Evolutionary conservation across 1,284 basidiomycete genomes (phyloP), one percentile per base, ranked within the genome.

Genomic region (Marasmius sp.): DNA sequence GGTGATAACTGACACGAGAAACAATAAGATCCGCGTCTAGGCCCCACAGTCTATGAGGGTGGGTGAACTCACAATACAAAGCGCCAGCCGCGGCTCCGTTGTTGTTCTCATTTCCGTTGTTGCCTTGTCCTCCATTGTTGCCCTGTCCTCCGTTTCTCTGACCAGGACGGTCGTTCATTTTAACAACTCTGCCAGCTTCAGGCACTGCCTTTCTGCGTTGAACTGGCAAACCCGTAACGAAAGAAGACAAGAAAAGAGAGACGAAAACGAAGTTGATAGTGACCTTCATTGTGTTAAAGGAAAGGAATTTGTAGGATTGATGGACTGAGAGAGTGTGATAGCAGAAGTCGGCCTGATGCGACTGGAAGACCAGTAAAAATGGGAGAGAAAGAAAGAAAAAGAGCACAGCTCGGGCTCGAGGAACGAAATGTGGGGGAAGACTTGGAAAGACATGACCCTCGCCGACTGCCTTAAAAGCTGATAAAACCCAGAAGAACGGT

Each of bases 1-100:
- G 49, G 73, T 75, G 43, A 77, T 74, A 62, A 76, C 75, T 77
- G 54, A 6, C 41, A 34, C 47, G 37, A 57, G 43, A n/a, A 45
- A 39, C n/a, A 33, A 27, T 37, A 34, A 49, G 36, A 37, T 34
- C 50, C 50, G 16, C 16, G 50, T n/a, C 34, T 54, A 49, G 18
- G 10, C 38, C 20, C 52, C 6, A 36, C 12, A 54, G 33, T 34
- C 34, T 37, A 16, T 33, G 52, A 11, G 6, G 34, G 16, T 1
- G 14, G 20, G 16, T 43, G 16, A 20, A 47, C 45, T 20, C 45
- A 47, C 45, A 47, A 20, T 47, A 47, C n/a, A 47, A 20, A 18
- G 45, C 45, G 20, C 45, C 45, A 47, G 45, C 45, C 45, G 16
- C 20, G 45, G 16, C 20, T 16, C 45, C 45, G 9, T 20, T 20